Evolutionary conservation across 2,329 filamentous ascomycete genomes (phyloP).

Genomic region (Blastomyces percursus): DNA sequence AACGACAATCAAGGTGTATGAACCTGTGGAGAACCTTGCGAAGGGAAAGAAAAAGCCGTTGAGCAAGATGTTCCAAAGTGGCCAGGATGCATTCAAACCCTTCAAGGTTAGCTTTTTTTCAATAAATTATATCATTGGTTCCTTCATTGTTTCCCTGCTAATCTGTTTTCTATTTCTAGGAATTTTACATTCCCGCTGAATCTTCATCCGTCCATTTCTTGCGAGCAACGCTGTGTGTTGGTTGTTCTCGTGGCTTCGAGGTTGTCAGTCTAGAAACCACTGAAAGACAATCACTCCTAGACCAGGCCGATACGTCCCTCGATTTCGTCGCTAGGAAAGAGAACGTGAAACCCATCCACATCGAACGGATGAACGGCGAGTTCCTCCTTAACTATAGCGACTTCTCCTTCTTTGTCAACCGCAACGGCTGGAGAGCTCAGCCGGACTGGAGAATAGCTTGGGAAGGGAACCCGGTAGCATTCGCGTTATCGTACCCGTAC

Average conservation of each 20-base stretch:
- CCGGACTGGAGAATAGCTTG: constrained; percentile 97
- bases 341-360: constrained; percentile 88
- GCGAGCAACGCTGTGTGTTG: constrained; percentile 91
- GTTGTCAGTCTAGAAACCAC: constrained; percentile 93
- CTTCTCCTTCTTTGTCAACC: constrained; percentile 98
- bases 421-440: constrained; percentile 91
- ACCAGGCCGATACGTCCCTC: constrained; percentile 93
- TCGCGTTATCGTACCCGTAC: constrained; percentile 92
- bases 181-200: constrained; percentile 97
- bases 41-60: constrained; percentile 94
- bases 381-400: constrained; percentile 97
- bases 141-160: background rate
- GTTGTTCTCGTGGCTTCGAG: constrained; percentile 90
- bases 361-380: constrained; percentile 91
- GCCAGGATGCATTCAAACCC: constrained; percentile 88
- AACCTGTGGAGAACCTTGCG: constrained; percentile 88
- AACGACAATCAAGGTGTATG: constrained; percentile 97
- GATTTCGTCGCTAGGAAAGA: constrained; percentile 95
- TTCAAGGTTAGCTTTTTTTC: constrained; percentile 53
- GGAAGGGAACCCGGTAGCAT: constrained; percentile 86
- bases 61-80: constrained; percentile 86
- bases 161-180: constrained; percentile 35
- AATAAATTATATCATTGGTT: background rate
- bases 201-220: constrained; percentile 98
- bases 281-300: constrained; percentile 93